Base-by-base conservation (phyloP, 208 protist genomes). In the Leptomonas seymouri region DNA sequence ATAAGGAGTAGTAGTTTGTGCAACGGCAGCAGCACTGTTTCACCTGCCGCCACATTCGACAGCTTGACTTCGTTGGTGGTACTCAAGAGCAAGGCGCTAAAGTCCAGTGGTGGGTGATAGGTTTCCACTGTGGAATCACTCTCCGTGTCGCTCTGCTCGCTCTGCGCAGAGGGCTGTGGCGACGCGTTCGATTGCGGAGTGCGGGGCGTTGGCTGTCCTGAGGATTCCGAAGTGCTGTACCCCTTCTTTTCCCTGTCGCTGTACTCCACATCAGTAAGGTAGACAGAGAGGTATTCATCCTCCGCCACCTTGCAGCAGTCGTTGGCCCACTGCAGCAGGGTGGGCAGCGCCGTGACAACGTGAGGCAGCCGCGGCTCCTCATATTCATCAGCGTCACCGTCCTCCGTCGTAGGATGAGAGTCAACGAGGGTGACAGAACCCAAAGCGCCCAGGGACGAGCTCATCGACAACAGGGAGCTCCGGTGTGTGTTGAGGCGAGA, bases 1-100 rank as follows among this genome's bases (percentile, higher is more conserved):
- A 89, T 89, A n/a, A 89, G 71, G 31, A 89, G 68, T 3, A 89
- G 80, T 48, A 82, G 72, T 65, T 84, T 80, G 60, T 89, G 79
- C 60, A 89, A 27, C 18, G 84, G 84, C 30, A 86, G 59, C 41
- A 68, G 60, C 54, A 79, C 71, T 23, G 78, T 79, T 27, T 74
- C 61, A 2, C 28, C 36, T 11, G 45, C 9, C 36, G 50, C 18
- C 41, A 31, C 46, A 25, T 73, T 48, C 9, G 42, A 42, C 49
- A 25, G 7, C 16, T 23, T 46, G 1, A 46, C 34, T 9, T n/a
- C 18, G 34, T 34, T 41, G 1, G 44, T 25, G 25, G 61, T 8
- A 23, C 34, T 44, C 28, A 46, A 30, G 18, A 62, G 65, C 23
- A 60, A 42, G n/a, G 67, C 18, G 20, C 25, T 58, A 21, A 67